Evolutionary conservation across 2,329 filamentous ascomycete genomes (phyloP), one percentile per base, ranked within the genome.

Genomic region (Fusarium avenaceum): DNA sequence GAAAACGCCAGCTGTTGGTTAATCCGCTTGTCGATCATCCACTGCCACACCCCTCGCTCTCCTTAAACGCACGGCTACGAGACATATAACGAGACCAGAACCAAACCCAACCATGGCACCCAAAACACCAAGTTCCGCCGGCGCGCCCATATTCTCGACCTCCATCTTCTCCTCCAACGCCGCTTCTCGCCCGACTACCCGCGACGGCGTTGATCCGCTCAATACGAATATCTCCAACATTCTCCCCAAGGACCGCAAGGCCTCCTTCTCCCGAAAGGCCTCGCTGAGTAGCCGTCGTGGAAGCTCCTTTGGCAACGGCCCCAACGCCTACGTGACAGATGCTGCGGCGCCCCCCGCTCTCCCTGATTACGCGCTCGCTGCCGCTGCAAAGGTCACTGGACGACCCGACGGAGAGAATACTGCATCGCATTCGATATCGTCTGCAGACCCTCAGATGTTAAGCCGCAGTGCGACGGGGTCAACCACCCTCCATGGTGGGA

Each of bases 251-350:
- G 83, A 84, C 69, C 81, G 85, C 78, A 83, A 84, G 71, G 76
- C 81, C 24, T 87, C 85, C 44, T 85, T 87, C 73, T 79, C 81
- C 57, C 86, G 85, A 70, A 87, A 86, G 73, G 67, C 85, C 10
- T 87, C 86, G 43, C 81, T 87, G 63, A 83, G 82, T 24, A 80
- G 82, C 11, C 78, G 81, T 10, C 78, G 82, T 46, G 76, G 78
- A 53, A 79, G 76, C 59, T 79, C 78, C 49, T 81, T 79, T 59
- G 79, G 82, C 63, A 78, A 76, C 65, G 69, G 71, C 6, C 70
- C 75, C 26, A 76, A 76, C 71, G 75, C 77, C 67, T 74, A 81
- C 65, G 75, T 81, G 47, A 84, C 81, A 53, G 83, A 85, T 76
- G 81, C 79, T 49, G 70, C 81, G 22, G 80, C 78, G 44, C 86